These are phyloP conservation scores for Plantago elongata DNA, from an alignment of 257 asterid species.

Conservation along the genomic window DNA sequence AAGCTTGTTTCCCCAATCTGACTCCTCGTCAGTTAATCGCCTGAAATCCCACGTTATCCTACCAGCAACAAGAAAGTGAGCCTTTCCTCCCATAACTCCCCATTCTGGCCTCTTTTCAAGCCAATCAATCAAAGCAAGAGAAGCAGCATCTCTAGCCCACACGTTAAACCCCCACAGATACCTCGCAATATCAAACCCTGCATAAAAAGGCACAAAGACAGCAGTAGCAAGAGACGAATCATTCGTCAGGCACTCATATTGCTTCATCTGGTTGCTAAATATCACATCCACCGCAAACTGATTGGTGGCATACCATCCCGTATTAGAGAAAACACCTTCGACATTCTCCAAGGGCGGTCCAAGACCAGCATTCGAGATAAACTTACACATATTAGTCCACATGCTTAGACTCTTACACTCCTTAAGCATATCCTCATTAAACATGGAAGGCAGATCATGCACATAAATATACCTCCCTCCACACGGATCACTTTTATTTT, in stretches of 20 bases:
- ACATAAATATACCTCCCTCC: constrained; percentile 54
- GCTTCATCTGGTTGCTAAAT: constrained; percentile 50
- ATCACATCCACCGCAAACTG: constrained; percentile 57
- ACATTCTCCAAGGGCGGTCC: constrained; percentile 50
- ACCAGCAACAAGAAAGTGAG: constrained; percentile 85
- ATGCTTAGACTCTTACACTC: constrained; percentile 47
- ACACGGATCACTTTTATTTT: constrained; percentile 81
- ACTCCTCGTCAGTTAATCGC: constrained; percentile 46
- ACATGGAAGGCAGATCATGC: constrained; percentile 45
- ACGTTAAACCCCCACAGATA: constrained; percentile 76
- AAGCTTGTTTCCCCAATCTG: constrained; percentile 89
- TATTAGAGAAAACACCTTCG: constrained; percentile 49
- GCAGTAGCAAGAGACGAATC: constrained; percentile 64
- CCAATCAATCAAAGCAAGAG: constrained; percentile 79
- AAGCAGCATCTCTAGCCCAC: constrained; percentile 65
- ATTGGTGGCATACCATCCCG: constrained; percentile 54
- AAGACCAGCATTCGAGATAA: constrained; percentile 45
- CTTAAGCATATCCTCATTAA: constrained; percentile 51
- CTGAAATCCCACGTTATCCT: constrained; percentile 94
- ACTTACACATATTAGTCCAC: constrained; percentile 59
- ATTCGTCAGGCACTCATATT: constrained; percentile 48
- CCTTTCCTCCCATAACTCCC: constrained; percentile 84
- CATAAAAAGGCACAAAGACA: constrained; percentile 58
- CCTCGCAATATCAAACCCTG: constrained; percentile 79
- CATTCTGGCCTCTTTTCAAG: constrained; percentile 66